phyloP scores from a whole-genome alignment of 345 rosid genomes.

The Salix koriyanagi region DNA sequence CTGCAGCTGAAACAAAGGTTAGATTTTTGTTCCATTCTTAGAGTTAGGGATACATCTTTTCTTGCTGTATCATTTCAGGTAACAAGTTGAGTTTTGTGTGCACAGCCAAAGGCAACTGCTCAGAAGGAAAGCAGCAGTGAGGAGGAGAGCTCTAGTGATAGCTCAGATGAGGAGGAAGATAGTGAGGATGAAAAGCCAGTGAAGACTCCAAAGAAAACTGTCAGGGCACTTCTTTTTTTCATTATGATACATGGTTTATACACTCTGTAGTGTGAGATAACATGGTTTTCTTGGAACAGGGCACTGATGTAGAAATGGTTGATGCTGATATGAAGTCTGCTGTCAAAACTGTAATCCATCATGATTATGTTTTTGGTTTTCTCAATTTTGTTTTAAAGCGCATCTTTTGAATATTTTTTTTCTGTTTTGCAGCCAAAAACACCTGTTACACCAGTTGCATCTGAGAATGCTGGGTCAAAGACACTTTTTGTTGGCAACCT shows the following conservation, averaged over 20 bases:
- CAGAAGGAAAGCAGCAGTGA: constrained; percentile 50
- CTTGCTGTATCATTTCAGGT: background rate
- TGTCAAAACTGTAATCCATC: constrained; percentile 34
- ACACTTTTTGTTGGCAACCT: constrained; percentile 71
- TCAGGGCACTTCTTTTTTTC: background rate
- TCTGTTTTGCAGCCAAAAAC: constrained; percentile 53
- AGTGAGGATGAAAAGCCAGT: constrained; percentile 49
- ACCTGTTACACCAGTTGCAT: constrained; percentile 56
- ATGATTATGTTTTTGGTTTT: background rate
- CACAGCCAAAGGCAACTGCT: constrained; percentile 26
- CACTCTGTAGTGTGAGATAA: background rate
- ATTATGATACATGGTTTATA: background rate
- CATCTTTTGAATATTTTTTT: background rate
- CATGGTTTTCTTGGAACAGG: background rate
- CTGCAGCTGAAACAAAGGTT: constrained; percentile 25
- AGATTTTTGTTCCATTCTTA: background rate
- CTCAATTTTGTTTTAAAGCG: background rate
- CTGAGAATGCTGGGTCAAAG: constrained; percentile 48
- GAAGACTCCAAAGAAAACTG: constrained; percentile 50
- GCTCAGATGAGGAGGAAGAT: constrained; percentile 33
- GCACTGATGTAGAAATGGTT: constrained; percentile 55
- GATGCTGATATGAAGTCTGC: constrained; percentile 39
- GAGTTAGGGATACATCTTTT: background rate
- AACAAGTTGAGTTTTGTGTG: background rate
- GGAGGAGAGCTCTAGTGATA: constrained; percentile 36